Conservation (phyloP, 257 asterid genomes). For the Handroanthus guayacan region DNA sequence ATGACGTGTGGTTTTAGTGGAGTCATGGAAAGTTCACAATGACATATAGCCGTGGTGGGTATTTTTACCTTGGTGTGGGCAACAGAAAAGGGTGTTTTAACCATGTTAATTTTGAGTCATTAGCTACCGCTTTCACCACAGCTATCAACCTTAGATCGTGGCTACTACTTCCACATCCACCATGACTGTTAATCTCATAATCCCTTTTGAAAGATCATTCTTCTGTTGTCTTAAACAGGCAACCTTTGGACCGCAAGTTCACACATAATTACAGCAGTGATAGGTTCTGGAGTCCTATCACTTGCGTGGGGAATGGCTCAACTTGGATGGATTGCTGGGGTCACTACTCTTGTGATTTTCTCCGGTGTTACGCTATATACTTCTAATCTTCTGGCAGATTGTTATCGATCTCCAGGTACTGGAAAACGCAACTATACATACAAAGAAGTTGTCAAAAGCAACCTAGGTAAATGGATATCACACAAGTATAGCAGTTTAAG, state of each 20-base stretch:
- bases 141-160: too few relatives aligned
- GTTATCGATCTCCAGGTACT: slow-evolving; percentile 58
- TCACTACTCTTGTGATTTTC: slow-evolving; percentile 53
- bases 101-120: too few relatives aligned
- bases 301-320: slow-evolving; percentile 82
- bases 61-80: too few relatives aligned
- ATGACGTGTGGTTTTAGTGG: too few relatives aligned
- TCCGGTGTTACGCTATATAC: slow-evolving; percentile 61
- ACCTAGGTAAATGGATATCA: slow-evolving; percentile 48
- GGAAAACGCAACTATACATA: slow-evolving; percentile 72
- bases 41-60: too few relatives aligned
- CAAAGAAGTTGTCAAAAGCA: slow-evolving; percentile 67
- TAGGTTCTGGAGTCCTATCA: slow-evolving; percentile 82
- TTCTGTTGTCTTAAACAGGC: slow-evolving; percentile 42
- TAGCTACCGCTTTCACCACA: too few relatives aligned
- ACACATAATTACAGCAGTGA: slow-evolving; percentile 73
- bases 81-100: too few relatives aligned
- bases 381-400: slow-evolving; percentile 66
- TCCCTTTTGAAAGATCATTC: neutral
- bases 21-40: too few relatives aligned
- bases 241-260: slow-evolving; percentile 77
- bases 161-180: too few relatives aligned
- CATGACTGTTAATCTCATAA: neutral
- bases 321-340: slow-evolving; percentile 78
- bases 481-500: neutral